These are phyloP conservation scores for Saccharomycopsis selenospora DNA, from an alignment of 805 yeast genomes.

Conservation along the genomic window DNA sequence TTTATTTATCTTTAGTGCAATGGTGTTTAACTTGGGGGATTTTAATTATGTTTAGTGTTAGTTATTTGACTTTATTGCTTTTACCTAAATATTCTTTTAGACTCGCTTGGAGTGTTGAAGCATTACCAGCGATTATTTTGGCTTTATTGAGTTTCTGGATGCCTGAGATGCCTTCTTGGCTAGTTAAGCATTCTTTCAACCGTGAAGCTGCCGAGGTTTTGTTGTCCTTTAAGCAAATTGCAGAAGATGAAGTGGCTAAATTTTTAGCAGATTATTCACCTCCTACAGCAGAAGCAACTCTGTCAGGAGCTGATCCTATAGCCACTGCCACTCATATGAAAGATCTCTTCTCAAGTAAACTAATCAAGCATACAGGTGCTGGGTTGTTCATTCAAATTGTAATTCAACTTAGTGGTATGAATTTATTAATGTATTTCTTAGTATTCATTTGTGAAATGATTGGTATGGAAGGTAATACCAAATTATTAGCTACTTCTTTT, in stretches of 20 bases:
- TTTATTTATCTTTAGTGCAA: conserved; percentile 48
- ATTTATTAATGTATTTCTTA: conserved; percentile 38
- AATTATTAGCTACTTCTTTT: conserved; percentile 31
- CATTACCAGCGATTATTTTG: conserved; percentile 41
- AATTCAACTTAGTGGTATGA: conserved; percentile 41
- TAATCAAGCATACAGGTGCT: conserved; percentile 31
- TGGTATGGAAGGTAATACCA: conserved; percentile 34
- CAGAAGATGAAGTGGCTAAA: conserved; percentile 13
- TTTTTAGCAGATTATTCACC: background rate
- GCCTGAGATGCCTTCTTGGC: conserved; percentile 59
- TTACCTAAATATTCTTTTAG: conserved; percentile 47
- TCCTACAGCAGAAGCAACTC: background rate
- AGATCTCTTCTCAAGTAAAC: conserved; percentile 20
- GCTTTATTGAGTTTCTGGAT: conserved; percentile 34
- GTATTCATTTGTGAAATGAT: conserved; percentile 41
- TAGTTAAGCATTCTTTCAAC: conserved; percentile 33
- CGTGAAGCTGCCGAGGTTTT: conserved; percentile 30
- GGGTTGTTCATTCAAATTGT: conserved; percentile 36
- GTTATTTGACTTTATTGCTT: conserved; percentile 39
- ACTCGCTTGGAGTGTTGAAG: conserved; percentile 54
- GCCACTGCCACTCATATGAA: background rate
- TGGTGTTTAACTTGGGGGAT: conserved; percentile 53
- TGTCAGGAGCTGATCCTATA: background rate
- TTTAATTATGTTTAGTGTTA: conserved; percentile 45
- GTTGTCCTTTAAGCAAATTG: conserved; percentile 20